Conservation (phyloP, 805 yeast species). For the Kodamaea kaohsiungensis region DNA sequence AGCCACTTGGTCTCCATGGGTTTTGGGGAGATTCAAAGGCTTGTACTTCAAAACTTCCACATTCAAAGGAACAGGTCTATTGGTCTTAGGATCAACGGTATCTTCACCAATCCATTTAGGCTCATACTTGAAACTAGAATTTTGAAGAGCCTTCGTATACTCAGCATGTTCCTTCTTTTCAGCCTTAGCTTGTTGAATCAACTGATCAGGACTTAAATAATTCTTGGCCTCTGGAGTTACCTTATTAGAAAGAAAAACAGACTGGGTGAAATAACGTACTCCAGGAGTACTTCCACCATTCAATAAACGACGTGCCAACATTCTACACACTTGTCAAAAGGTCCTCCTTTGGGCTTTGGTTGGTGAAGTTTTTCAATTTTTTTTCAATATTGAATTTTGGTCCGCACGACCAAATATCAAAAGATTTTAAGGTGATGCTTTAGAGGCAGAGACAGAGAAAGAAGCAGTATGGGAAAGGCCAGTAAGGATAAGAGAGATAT, state of each 20-base stretch:
- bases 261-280: slow-evolving; percentile 7
- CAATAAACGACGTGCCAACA: slow-evolving; percentile 7
- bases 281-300: background rate
- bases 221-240: slow-evolving; percentile 6
- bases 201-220: slow-evolving; percentile 34
- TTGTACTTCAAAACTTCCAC: slow-evolving; percentile 80
- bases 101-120: slow-evolving; percentile 32
- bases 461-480: slow-evolving; percentile 75
- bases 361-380: slow-evolving; percentile 6
- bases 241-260: background rate
- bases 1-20: slow-evolving; percentile 78
- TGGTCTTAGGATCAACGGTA: slow-evolving; percentile 20
- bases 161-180: slow-evolving; percentile 26
- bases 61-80: slow-evolving; percentile 74
- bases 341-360: background rate
- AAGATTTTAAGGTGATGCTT: slow-evolving; percentile 3
- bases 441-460: background rate
- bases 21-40: slow-evolving; percentile 68
- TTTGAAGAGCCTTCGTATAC: slow-evolving; percentile 29
- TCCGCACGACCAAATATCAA: slow-evolving; percentile 9
- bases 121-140: slow-evolving; percentile 26
- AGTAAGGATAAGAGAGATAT: slow-evolving; percentile 94
- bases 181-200: slow-evolving; percentile 22
- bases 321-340: background rate
- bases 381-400: background rate